Evolutionary conservation across 306 rosid species (phyloP).

Genomic region (Prunus armeniaca): DNA sequence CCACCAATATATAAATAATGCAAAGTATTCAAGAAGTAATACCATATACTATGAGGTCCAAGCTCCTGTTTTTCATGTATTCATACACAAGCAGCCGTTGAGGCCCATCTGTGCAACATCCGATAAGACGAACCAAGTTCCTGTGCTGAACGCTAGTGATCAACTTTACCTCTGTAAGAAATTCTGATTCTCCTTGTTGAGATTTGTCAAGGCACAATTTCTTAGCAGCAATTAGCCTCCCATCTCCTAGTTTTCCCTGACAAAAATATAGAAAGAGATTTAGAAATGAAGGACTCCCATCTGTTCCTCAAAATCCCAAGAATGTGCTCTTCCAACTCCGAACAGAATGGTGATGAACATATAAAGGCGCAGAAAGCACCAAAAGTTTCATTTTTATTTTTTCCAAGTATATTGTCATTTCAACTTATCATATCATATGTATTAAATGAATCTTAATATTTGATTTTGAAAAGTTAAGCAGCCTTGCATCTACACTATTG

Average conservation of each 20-base stretch:
- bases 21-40: constrained; percentile 14
- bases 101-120: constrained; percentile 82
- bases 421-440: not conserved
- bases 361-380: not conserved
- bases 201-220: constrained; percentile 72
- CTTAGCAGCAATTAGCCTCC: constrained; percentile 67
- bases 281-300: constrained; percentile 15
- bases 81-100: constrained; percentile 85
- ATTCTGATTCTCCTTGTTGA: constrained; percentile 82
- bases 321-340: not conserved
- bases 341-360: too few relatives aligned
- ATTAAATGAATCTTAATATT: too few relatives aligned
- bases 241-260: constrained; percentile 77
- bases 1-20: not conserved
- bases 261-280: not conserved
- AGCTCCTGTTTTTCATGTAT: constrained; percentile 76
- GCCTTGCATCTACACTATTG: not conserved
- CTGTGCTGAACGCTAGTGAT: constrained; percentile 91
- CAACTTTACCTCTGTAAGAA: constrained; percentile 79
- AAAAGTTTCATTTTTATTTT: not conserved
- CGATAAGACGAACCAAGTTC: constrained; percentile 78
- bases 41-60: constrained; percentile 71
- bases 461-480: not conserved
- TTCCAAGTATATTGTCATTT: not conserved
- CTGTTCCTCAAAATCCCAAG: constrained; percentile 7